phyloP scores from a whole-genome alignment of 331 rosid genomes.

The Quercus tomentella region DNA sequence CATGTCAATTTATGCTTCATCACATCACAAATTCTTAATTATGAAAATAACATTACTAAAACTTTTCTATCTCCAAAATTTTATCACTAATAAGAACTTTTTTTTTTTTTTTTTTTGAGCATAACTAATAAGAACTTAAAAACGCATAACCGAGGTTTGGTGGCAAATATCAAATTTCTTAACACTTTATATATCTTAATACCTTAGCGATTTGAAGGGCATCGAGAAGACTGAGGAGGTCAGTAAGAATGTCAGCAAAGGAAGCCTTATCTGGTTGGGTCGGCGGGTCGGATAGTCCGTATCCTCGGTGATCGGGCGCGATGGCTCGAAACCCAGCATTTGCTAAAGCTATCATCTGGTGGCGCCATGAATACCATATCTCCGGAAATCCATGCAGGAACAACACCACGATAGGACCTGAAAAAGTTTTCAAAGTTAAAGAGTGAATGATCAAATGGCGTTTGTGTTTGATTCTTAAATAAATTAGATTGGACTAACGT shows the following conservation, averaged over 20 bases:
- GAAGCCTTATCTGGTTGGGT: conserved; percentile 36
- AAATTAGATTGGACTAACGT: background rate
- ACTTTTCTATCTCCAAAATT: background rate
- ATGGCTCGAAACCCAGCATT: conserved; percentile 62
- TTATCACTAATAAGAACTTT: no score
- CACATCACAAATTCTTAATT: no score
- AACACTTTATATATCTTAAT: background rate
- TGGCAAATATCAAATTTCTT: no score
- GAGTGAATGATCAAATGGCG: background rate
- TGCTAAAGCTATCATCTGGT: conserved; percentile 71
- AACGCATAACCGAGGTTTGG: no score
- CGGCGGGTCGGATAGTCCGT: conserved; percentile 69
- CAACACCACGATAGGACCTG: conserved; percentile 62
- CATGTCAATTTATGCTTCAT: no score
- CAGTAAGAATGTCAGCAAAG: conserved; percentile 30
- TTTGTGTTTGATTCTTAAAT: background rate
- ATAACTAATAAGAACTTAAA: no score
- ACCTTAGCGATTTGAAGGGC: conserved; percentile 56
- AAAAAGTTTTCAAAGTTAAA: background rate
- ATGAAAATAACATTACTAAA: no score
- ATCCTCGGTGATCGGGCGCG: conserved; percentile 68
- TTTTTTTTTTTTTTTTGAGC: no score
- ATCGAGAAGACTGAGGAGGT: conserved; percentile 54
- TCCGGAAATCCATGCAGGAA: conserved; percentile 83
- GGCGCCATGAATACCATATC: conserved; percentile 95